Percentiles rank a stretch among this genome's conserved stretches.
These are phyloP conservation scores for Leishmania major DNA, from an alignment of 208 protist species.

Conservation along the genomic window DNA sequence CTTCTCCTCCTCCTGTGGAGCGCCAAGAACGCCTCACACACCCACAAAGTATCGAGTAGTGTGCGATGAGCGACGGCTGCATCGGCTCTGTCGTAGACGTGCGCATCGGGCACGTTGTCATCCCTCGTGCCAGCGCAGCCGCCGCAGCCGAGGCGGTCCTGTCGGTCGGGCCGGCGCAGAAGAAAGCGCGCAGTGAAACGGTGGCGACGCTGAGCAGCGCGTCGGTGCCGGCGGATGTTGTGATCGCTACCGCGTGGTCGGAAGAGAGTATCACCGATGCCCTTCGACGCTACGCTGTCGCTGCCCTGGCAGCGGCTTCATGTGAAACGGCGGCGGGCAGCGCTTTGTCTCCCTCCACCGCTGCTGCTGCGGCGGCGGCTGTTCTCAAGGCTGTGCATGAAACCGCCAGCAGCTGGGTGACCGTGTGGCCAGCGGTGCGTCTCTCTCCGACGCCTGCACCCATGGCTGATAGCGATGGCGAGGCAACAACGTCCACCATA, in stretches of 20 bases:
- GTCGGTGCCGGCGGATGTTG: neutral
- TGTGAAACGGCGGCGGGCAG: neutral
- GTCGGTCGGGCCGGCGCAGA: neutral
- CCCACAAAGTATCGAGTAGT: neutral
- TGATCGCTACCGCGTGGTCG: constrained; percentile 6
- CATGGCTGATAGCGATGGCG: neutral
- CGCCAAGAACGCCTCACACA: neutral
- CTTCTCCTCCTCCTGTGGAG: neutral
- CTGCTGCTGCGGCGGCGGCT: constrained; percentile 3
- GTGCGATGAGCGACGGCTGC: neutral
- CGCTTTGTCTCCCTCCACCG: neutral
- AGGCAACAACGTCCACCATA: neutral
- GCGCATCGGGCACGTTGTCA: constrained; percentile 12
- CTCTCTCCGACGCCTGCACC: neutral
- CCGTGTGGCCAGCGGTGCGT: constrained; percentile 6
- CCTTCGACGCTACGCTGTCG: constrained; percentile 23
- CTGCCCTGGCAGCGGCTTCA: neutral
- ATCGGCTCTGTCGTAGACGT: neutral
- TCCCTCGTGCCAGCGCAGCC: neutral
- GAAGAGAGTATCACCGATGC: constrained; percentile 10
- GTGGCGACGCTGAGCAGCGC: neutral
- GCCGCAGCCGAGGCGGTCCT: neutral
- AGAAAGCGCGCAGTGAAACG: neutral
- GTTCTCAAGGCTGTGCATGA: neutral
- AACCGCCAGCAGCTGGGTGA: neutral